Percentiles rank a stretch among this genome's conserved stretches.
These are phyloP conservation scores for Puccinia horiana DNA, from an alignment of 1,284 basidiomycete genomes.

Conservation along the genomic window DNA sequence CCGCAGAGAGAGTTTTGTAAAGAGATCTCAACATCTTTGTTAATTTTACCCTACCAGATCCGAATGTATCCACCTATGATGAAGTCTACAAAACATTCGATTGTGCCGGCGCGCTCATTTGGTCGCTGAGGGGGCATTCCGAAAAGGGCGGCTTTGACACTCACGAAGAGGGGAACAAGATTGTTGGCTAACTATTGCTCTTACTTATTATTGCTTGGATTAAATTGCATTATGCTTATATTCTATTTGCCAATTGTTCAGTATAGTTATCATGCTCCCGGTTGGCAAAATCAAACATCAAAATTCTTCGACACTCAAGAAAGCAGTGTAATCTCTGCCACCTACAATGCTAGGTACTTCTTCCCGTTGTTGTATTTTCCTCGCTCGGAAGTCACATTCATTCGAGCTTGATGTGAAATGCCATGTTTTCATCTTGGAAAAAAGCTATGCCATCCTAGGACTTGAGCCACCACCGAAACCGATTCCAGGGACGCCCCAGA, in stretches of 20 bases:
- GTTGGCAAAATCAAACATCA: conserved; percentile 36
- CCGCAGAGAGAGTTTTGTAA: background rate
- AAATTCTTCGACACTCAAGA: conserved; percentile 35
- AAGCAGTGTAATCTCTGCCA: conserved; percentile 7
- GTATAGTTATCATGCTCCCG: conserved; percentile 40
- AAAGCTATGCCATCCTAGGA: conserved; percentile 27
- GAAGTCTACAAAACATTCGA: conserved; percentile 17
- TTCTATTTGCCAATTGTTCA: too few species aligned
- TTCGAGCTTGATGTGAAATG: background rate
- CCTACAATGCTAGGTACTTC: conserved; percentile 39
- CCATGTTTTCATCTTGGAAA: background rate
- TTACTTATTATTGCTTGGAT: background rate
- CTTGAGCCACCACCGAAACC: conserved; percentile 13
- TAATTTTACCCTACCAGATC: conserved; percentile 1
- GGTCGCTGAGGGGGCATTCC: conserved; percentile 30
- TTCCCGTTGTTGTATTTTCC: background rate
- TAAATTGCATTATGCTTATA: background rate
- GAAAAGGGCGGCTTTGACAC: conserved; percentile 30
- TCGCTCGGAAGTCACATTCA: background rate
- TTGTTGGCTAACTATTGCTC: too few species aligned
- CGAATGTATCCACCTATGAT: background rate
- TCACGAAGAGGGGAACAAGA: conserved; percentile 35
- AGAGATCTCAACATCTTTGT: background rate
- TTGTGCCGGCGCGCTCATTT: conserved; percentile 32
- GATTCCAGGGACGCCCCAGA: conserved; percentile 10